Base-by-base conservation (phyloP, 1,284 basidiomycete species). In the Xerocomus minutiporus region DNA sequence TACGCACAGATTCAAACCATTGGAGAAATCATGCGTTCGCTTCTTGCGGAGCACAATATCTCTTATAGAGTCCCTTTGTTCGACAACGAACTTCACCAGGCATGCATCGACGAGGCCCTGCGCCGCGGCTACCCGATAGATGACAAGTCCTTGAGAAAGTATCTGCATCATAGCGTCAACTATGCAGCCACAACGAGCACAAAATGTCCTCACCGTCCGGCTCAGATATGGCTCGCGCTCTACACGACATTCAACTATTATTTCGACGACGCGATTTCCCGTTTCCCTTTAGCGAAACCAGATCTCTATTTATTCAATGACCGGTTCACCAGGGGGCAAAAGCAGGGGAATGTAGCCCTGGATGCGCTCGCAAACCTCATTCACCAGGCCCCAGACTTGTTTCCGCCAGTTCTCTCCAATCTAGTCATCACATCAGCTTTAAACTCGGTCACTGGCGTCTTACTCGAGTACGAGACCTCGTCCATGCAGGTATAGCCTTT, bases 381-480 rank as follows among this genome's bases (percentile, higher is more conserved):
- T 9, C 51, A 45, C 20, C 57, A 61, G n/a, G 46, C 57, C 0
- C 46, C 60, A 2, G 38, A 55, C 1, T 20, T 61, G 13, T 65
- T 41, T n/a, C 50, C 3, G 1, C 35, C 56, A 0, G 40, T 64
- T 4, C 50, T 53, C 1, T 52, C 58, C 15, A 62, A 63, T 28
- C 50, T 68, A 7, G 61, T 71, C 20, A 51, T 57, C 23, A 63
- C 61, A 2, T 66, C 62, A 0, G 59, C 56, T 0, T 46, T 72
- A 28, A 64, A 66, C 44, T 55, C 58, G 31, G 49, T 71, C n/a
- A 59, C 62, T 11, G 62, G 60, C 2, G 51, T 57, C 23, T 29
- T 67, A n/a, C 41, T 71, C 6, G 71, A 71, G 44, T 43, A 61
- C 5, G 63, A 68, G 47, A 61, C 57, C 8, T 49, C 52, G 25